A percentile compares a stretch with the other conserved stretches of the same genome.
Conservation (phyloP, 257 asterid genomes). For the Ocimum tenuiflorum region DNA sequence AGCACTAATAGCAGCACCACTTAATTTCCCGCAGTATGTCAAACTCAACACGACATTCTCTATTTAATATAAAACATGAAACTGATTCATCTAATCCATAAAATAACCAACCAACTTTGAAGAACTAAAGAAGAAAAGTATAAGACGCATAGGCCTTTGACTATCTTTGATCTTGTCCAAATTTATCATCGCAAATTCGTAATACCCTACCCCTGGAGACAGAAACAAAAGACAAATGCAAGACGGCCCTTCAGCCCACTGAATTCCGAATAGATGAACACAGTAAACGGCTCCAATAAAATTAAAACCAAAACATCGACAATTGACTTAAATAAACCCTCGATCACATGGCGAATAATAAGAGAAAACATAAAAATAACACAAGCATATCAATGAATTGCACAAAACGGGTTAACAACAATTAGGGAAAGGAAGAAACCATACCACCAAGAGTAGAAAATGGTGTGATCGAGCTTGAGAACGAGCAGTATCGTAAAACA, state of each 20-base stretch:
- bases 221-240: neutral
- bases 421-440: slow-evolving; percentile 9
- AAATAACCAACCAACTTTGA: too few species aligned
- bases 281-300: neutral
- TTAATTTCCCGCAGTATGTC: neutral
- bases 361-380: neutral
- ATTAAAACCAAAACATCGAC: neutral
- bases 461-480: slow-evolving; percentile 70
- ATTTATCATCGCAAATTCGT: neutral
- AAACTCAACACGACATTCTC: neutral
- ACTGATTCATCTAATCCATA: neutral
- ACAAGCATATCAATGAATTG: neutral
- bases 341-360: slow-evolving; percentile 5
- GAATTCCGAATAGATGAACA: neutral
- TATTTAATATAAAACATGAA: neutral
- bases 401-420: neutral
- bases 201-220: neutral
- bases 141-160: neutral
- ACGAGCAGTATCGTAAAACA: slow-evolving; percentile 69
- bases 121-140: neutral
- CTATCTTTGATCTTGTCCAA: neutral
- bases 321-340: neutral
- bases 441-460: slow-evolving; percentile 84
- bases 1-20: neutral
- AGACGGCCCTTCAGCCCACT: neutral